Evolutionary conservation across 768 basidiomycete species (phyloP), one percentile per base, ranked within the genome.

Genomic region (Mycena rebaudengoi): DNA sequence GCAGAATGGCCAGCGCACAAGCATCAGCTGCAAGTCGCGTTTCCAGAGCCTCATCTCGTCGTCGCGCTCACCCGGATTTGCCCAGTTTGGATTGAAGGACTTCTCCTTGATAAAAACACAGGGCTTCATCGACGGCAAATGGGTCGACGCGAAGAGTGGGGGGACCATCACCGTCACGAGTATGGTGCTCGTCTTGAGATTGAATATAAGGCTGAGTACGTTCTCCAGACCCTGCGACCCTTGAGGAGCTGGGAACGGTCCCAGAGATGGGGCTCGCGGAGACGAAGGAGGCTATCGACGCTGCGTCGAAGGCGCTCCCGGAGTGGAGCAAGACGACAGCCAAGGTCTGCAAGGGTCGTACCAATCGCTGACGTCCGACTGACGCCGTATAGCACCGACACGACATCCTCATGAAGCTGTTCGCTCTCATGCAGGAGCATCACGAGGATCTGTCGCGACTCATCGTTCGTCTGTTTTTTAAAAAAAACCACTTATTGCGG

Each of bases 181-280:
- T 96, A 73, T 62, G 91, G n/a, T 12, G 32, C 60, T 56, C 20
- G 43, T 7, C 37, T 33, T 41, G 32, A 23, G 53, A 16, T n/a
- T n/a, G 46, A 2, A 12, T 20, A n/a, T n/a, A n/a, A n/a, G n/a
- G n/a, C n/a, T n/a, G n/a, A n/a, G n/a, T n/a, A n/a, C n/a, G n/a
- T n/a, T n/a, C n/a, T 41, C 13, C 60, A 97, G 96, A 98, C 80
- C 97, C 97, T 29, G 94, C 95, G 7, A 97, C 91, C 5, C 85
- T 85, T 40, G 87, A 96, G 67, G 86, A 87, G 61, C 86, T 98
- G 44, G 97, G 96, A 14, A 89, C 86, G 0, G 83, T 96, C 26
- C 94, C 96, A 4, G 97, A 99, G 73, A 93, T 98, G 91, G 92
- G 91, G 11, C 73, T 93, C 43, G 83, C 83, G 26, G 95, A 98